Conservation (phyloP, 148 eudicot species). For the Oxyria digyna region DNA sequence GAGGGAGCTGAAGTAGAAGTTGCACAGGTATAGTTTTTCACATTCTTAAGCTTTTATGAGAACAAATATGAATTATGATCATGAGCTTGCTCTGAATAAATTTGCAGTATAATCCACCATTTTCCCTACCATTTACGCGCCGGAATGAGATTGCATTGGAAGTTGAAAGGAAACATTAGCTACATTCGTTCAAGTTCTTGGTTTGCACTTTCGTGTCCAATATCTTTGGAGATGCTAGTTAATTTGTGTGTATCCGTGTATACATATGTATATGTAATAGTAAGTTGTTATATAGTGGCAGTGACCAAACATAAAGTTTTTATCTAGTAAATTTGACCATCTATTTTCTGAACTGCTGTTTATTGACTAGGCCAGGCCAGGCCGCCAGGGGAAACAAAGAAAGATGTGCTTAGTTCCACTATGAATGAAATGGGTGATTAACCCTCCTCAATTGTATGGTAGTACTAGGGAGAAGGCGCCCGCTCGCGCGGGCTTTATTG, state of each 20-base stretch:
- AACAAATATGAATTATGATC: background rate
- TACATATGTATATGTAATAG: background rate
- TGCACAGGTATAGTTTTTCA: slow-evolving; percentile 50
- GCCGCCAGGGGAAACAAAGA: too few species aligned
- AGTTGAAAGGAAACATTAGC: slow-evolving; percentile 36
- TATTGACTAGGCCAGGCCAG: too few species aligned
- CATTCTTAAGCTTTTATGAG: background rate
- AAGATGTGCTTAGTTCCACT: too few species aligned
- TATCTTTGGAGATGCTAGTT: background rate
- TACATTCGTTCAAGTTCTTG: background rate
- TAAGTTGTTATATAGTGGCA: background rate
- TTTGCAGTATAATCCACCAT: slow-evolving; percentile 94
- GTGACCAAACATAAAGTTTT: too few species aligned
- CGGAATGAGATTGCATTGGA: slow-evolving; percentile 92
- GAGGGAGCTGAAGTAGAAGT: slow-evolving; percentile 63
- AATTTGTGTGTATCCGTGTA: background rate
- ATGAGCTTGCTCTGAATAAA: background rate
- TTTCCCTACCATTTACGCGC: slow-evolving; percentile 79
- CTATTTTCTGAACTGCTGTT: too few species aligned
- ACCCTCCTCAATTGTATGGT: too few species aligned
- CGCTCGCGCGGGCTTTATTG: too few species aligned
- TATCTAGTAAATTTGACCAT: too few species aligned
- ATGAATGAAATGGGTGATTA: too few species aligned
- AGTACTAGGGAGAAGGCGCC: too few species aligned
- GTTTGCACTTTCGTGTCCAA: background rate